A percentile compares a stretch with the other conserved stretches of the same genome.
phyloP scores from a whole-genome alignment of 164 flowering plant genomes.

The Chimonanthus salicifolius region DNA sequence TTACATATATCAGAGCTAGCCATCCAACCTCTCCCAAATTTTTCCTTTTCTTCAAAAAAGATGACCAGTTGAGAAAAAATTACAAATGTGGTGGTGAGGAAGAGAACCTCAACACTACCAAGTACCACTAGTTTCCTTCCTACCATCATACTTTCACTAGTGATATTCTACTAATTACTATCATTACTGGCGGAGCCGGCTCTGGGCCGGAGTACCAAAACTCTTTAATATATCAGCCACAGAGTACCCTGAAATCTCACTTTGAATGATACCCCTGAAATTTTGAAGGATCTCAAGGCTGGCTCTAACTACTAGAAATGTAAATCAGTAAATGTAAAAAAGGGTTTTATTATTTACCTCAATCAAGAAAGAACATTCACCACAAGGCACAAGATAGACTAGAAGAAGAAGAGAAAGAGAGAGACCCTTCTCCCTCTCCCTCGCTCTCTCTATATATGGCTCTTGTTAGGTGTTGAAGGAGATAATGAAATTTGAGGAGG shows the following conservation, averaged over 20 bases:
- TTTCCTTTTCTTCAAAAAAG: no score
- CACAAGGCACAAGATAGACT: background rate
- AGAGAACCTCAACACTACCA: background rate
- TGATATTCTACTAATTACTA: background rate
- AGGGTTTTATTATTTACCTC: background rate
- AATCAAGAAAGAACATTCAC: background rate
- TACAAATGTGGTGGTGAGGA: background rate
- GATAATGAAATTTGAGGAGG: constrained; percentile 14
- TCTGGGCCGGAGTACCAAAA: no score
- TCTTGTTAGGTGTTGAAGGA: background rate
- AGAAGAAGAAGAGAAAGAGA: constrained; percentile 4
- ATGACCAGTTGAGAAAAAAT: background rate
- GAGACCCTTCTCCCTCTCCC: background rate
- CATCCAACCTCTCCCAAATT: no score
- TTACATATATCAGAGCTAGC: no score
- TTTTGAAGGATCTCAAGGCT: no score
- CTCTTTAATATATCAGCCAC: no score
- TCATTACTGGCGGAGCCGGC: no score
- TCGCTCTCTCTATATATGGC: background rate
- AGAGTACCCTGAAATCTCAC: no score
- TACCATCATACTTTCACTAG: background rate
- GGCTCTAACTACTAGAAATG: no score
- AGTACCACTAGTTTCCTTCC: no score
- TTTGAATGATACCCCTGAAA: no score
- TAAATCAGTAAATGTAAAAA: background rate